Evolutionary conservation across 805 yeast species (phyloP).

Genomic region (Starmerella stigmatis): DNA sequence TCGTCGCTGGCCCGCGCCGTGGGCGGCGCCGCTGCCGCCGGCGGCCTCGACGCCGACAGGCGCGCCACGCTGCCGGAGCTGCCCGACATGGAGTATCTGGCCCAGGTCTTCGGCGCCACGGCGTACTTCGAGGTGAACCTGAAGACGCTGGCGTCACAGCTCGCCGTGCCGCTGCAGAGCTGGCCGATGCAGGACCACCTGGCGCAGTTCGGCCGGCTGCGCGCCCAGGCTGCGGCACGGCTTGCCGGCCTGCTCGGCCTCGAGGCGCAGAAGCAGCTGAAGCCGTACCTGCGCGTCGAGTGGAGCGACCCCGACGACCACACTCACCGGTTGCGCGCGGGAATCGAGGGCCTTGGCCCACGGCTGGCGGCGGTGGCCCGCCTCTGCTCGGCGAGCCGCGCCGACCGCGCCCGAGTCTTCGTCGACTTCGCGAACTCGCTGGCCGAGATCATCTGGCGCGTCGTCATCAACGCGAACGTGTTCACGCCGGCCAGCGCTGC

Average conservation of each 20-base stretch:
- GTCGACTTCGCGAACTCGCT: conserved; percentile 27
- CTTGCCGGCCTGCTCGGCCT: conserved; percentile 8
- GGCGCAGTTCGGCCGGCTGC: conserved; percentile 9
- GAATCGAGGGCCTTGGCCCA: conserved; percentile 5
- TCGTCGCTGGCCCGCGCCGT: conserved; percentile 32
- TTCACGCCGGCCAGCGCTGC: conserved; percentile 33
- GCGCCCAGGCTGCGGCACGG: conserved; percentile 6
- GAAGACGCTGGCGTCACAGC: conserved; percentile 37
- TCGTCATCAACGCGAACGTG: conserved; percentile 33
- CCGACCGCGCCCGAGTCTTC: conserved; percentile 29
- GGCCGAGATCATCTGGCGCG: conserved; percentile 33
- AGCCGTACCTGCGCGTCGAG: conserved; percentile 13
- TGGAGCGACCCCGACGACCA: conserved; percentile 27
- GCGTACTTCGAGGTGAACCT: conserved; percentile 34
- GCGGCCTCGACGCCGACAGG: conserved; percentile 20
- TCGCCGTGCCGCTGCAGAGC: conserved; percentile 28
- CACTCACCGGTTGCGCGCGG: conserved; percentile 6
- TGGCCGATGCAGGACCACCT: background rate
- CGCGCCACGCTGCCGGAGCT: conserved; percentile 29
- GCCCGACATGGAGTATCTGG: conserved; percentile 35
- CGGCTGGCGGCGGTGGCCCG: conserved; percentile 27
- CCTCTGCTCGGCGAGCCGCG: conserved; percentile 26
- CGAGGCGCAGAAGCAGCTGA: conserved; percentile 10
- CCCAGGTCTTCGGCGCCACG: conserved; percentile 34
- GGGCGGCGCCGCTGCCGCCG: conserved; percentile 24